These are phyloP conservation scores for Phytophthora melonis DNA, from an alignment of 352 stramenopile species.

Conservation along the genomic window DNA sequence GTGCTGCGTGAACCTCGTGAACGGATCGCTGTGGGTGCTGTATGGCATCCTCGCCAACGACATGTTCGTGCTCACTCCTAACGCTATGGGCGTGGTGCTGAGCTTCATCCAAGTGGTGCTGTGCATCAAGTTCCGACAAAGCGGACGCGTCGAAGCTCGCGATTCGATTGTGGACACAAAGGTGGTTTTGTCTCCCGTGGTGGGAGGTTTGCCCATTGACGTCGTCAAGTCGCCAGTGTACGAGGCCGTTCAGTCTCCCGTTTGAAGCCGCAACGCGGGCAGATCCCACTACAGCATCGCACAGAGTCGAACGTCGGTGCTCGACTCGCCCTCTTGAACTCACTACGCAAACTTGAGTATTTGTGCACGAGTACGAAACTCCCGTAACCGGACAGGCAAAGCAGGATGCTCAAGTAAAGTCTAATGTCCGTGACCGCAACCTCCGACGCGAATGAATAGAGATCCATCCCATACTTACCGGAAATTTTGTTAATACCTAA, in stretches of 20 bases:
- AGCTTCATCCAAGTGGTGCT: slow-evolving; percentile 44
- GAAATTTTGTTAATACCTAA: too few relatives aligned
- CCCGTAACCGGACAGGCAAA: background rate
- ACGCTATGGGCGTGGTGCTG: slow-evolving; percentile 40
- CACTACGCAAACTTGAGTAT: background rate
- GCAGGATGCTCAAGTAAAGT: background rate
- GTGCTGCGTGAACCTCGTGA: slow-evolving; percentile 41
- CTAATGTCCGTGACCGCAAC: background rate
- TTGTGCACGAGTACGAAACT: background rate
- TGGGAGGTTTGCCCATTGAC: slow-evolving; percentile 9
- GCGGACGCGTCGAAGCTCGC: background rate
- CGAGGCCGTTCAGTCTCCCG: slow-evolving; percentile 24
- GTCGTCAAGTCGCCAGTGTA: slow-evolving; percentile 29
- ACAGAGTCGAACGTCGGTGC: background rate
- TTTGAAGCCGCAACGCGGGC: slow-evolving; percentile 8
- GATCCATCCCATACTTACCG: background rate
- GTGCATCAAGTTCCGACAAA: slow-evolving; percentile 47
- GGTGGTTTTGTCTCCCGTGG: slow-evolving; percentile 17
- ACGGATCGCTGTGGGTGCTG: slow-evolving; percentile 37
- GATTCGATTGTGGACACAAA: slow-evolving; percentile 12
- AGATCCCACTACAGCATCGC: background rate
- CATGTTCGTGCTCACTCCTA: slow-evolving; percentile 46
- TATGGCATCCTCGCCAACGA: slow-evolving; percentile 38
- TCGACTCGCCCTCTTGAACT: background rate
- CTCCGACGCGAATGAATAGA: background rate